Conservation (phyloP, 352 stramenopile species). For the Phytophthora tubulina region DNA sequence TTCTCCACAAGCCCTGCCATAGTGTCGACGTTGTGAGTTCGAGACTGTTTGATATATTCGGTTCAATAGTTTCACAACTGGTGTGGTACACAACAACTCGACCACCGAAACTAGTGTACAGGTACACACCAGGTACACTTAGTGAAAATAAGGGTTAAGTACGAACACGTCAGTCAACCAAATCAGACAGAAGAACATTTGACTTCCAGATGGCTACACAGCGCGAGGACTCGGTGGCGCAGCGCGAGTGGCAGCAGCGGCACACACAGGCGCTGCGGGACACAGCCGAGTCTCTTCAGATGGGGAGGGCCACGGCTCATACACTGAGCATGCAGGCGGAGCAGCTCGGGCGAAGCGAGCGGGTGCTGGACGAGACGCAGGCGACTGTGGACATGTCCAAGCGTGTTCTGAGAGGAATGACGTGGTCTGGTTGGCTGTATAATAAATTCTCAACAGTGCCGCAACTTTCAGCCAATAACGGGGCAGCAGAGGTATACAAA, state of each 20-base stretch:
- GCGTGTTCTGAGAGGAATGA: constrained; percentile 73
- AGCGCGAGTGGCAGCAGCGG: constrained; percentile 42
- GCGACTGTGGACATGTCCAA: constrained; percentile 66
- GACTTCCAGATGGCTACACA: neutral
- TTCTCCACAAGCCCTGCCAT: constrained; percentile 91
- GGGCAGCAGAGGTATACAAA: constrained; percentile 13
- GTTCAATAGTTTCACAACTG: too few species aligned
- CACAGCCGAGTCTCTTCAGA: constrained; percentile 59
- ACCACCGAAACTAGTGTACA: too few species aligned
- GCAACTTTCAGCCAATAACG: constrained; percentile 19
- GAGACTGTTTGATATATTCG: neutral
- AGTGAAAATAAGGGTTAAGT: too few species aligned
- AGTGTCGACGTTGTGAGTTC: neutral
- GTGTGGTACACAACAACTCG: too few species aligned
- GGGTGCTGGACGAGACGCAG: constrained; percentile 67
- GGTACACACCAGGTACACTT: too few species aligned
- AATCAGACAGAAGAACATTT: too few species aligned
- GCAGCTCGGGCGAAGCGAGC: constrained; percentile 67
- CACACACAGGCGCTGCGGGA: constrained; percentile 63
- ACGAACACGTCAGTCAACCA: too few species aligned
- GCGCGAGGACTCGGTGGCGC: too few species aligned
- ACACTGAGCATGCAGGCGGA: constrained; percentile 74
- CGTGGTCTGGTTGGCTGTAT: constrained; percentile 84
- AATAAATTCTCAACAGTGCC: constrained; percentile 68
- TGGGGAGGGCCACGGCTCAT: constrained; percentile 68